Evolutionary conservation across 129 eudicot genomes (phyloP), one percentile per base, ranked within the genome.

Genomic region (Tagetes erecta): DNA sequence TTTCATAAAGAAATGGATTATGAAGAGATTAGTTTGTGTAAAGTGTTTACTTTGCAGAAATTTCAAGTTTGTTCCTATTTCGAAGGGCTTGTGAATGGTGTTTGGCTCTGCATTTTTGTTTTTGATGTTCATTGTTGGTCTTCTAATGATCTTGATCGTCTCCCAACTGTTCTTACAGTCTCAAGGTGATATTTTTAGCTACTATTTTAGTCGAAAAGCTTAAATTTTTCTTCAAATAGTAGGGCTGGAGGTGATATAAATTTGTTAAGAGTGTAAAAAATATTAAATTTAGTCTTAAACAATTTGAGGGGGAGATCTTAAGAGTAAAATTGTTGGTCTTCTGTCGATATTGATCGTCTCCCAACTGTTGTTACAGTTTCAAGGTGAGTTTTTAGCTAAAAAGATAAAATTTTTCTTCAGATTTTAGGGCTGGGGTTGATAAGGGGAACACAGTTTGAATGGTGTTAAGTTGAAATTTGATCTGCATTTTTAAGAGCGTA

Each of bases 91-190:
- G 72, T 67, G 33, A 79, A 75, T 78, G 89, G 89, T 49, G 89
- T 81, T 13, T 85, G 88, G 88, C 81, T 81, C 37, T 84, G 88
- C 77, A 77, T 84, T 74, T 81, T 64, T 81, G 85, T 81, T 34
- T 84, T 84, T 27, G 73, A 78, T 42, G 57, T 50, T 11, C 71
- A 49, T 34, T 59, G 70, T 53, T 68, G 55, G 75, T 58, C 73
- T 33, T 76, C 72, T 38, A 47, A 64, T 50, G 78, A 85, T 62
- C 35, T 81, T 14, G 53, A 75, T 40, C 59, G 81, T 0, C 82
- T 85, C 39, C 89, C 89, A 39, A 73, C 82, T 53, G 57, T 77
- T 73, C 80, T 84, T 20, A 74, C 86, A 1, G 47, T 85, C 46
- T 74, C 79, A 38, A 81, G 89, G 89, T 85, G 73, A 55, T 20